Base-by-base conservation (phyloP, 352 stramenopile species). In the Globisporangium cystogenes region DNA sequence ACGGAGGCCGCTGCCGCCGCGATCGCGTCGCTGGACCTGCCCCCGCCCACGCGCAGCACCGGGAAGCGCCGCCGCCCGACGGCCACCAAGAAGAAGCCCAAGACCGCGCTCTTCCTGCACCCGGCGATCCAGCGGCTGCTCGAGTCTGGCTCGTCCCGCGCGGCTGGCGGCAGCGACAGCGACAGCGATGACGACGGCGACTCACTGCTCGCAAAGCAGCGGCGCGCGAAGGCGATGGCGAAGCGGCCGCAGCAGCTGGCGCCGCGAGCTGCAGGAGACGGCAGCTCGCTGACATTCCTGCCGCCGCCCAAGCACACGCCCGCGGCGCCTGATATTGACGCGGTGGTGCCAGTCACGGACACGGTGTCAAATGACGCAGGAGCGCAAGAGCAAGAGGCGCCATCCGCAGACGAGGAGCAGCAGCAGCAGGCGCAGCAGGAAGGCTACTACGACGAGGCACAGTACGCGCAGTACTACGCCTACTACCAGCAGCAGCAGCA, bases 81-180 rank as follows among this genome's bases (percentile, higher is more conserved):
- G 37, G 55, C 16, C 29, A 65, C 57, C 39, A 60, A 53, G 45
- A 68, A 62, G n/a, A 81, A 75, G 46, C 41, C 51, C n/a, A 87
- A 83, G 55, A 81, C 65, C 29, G 64, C 60, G 21, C 58, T 85
- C 33, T 74, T 70, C 39, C 54, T 87, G 39, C 73, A 75, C 23
- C 72, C 70, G 3, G 66, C 78, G 55, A 87, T 87, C 46, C 73
- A 85, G 60, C 62, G 59, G 18, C 61, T 87, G 15, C 58, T 87
- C 15, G 76, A 87, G 46, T 72, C 59, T 5, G 60, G 60, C n/a
- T 66, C 47, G 27, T 50, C 41, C 12, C 42, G 60, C 33, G 47
- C 48, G 0, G 36, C 44, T 15, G 59, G 60, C 42, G 59, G 43
- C 7, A 67, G 77, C 24, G 61, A 70, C 42, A 52, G 58, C 41